Evolutionary conservation across 2,329 filamentous ascomycete species (phyloP).

Genomic region (Pseudopithomyces maydicus): DNA sequence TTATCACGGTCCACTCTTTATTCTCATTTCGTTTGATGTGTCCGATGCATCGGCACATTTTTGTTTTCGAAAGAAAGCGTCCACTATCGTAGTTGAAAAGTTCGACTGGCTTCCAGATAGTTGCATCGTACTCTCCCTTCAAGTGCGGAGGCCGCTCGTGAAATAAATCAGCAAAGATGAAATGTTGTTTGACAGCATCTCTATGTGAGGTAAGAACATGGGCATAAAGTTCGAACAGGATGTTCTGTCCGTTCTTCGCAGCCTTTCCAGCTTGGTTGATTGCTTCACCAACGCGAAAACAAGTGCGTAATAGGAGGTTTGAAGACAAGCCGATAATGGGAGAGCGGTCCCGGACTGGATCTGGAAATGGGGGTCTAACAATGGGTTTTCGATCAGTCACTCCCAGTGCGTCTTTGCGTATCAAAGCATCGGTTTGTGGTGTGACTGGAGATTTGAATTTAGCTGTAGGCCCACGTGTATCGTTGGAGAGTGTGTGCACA

Average conservation of each 20-base stretch:
- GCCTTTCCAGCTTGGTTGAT: constrained; percentile 55
- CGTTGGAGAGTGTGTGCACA: not conserved
- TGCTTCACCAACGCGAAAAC: constrained; percentile 68
- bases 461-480: constrained; percentile 4
- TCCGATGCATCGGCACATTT: constrained; percentile 56
- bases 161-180: constrained; percentile 68
- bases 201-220: constrained; percentile 63
- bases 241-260: constrained; percentile 54
- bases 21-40: constrained; percentile 51
- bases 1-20: constrained; percentile 50
- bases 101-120: constrained; percentile 51
- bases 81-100: constrained; percentile 55
- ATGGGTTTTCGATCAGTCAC: constrained; percentile 48
- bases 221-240: constrained; percentile 67
- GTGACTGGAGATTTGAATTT: constrained; percentile 34
- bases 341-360: constrained; percentile 56
- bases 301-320: constrained; percentile 58
- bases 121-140: constrained; percentile 48
- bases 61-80: constrained; percentile 48
- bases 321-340: constrained; percentile 59
- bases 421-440: constrained; percentile 18
- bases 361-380: constrained; percentile 58
- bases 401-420: constrained; percentile 7
- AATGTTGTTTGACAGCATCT: constrained; percentile 62
- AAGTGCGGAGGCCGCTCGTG: constrained; percentile 62